Evolutionary conservation across 768 basidiomycete species (phyloP).

Genomic region (Rhizopogon roseolus): DNA sequence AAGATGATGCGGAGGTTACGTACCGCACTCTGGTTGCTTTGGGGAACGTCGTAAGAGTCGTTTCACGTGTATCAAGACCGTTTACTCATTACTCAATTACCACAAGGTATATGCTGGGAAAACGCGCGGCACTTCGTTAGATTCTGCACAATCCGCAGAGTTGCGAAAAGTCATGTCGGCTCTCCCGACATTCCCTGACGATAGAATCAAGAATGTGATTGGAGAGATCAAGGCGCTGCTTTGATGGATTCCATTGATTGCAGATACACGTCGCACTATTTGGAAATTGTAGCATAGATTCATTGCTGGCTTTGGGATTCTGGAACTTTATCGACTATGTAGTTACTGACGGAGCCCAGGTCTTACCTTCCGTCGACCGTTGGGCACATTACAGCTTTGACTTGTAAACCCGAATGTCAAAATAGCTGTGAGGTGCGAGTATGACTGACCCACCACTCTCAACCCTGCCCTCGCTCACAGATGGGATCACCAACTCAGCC

Average conservation of each 20-base stretch:
- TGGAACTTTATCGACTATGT: too few relatives aligned
- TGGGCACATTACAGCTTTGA: too few relatives aligned
- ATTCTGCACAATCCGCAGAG: constrained; percentile 28
- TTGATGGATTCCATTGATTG: constrained; percentile 12
- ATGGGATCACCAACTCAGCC: too few relatives aligned
- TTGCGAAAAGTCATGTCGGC: not conserved
- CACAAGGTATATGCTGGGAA: constrained; percentile 47
- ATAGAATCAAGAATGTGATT: constrained; percentile 48
- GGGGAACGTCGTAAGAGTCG: constrained; percentile 59
- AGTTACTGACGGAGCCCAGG: too few relatives aligned
- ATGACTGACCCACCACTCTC: too few relatives aligned
- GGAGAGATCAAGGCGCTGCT: constrained; percentile 44
- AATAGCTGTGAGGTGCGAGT: too few relatives aligned
- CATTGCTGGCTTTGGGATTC: too few relatives aligned
- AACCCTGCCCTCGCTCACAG: too few relatives aligned
- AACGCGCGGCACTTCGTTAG: constrained; percentile 29
- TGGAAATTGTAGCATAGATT: not conserved
- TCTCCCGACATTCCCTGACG: constrained; percentile 47
- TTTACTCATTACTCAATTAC: constrained; percentile 5
- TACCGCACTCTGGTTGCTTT: constrained; percentile 71
- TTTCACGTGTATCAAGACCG: not conserved
- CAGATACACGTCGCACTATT: not conserved
- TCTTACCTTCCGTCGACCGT: too few relatives aligned
- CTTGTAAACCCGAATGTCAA: too few relatives aligned
- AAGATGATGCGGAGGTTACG: constrained; percentile 58